A percentile compares a stretch with the other conserved stretches of the same genome.
phyloP scores from a whole-genome alignment of 2,329 filamentous ascomycete genomes.

The Verticillium zaregamsianum region DNA sequence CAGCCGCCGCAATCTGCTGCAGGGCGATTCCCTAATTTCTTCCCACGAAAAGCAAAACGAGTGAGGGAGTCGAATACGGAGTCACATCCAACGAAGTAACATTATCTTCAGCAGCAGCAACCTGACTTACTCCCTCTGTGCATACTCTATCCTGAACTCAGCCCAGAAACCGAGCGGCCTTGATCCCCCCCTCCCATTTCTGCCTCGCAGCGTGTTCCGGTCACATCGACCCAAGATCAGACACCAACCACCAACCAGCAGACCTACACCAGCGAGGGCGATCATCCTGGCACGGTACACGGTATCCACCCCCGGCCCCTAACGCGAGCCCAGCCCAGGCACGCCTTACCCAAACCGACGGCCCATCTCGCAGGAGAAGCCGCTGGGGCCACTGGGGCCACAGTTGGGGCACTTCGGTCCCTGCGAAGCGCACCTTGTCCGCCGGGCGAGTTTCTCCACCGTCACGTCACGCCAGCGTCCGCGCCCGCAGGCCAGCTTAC shows the following conservation, averaged over 20 bases:
- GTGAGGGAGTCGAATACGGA: neutral
- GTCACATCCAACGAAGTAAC: neutral
- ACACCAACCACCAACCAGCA: neutral
- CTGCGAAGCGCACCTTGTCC: neutral
- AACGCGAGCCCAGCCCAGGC: neutral
- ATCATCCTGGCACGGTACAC: neutral
- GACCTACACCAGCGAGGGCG: neutral
- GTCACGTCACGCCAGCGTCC: neutral
- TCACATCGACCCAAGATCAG: neutral
- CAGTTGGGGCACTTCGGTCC: neutral
- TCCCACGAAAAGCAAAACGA: neutral
- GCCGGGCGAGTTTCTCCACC: neutral
- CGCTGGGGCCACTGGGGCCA: neutral
- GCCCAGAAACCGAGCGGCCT: no score
- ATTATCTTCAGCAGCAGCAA: neutral
- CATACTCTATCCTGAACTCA: neutral
- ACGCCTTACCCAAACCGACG: neutral
- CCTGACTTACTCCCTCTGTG: neutral
- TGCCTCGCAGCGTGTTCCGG: no score
- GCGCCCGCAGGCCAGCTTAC: neutral
- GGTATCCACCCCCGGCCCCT: neutral
- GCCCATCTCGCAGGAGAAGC: neutral
- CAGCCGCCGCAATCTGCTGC: neutral
- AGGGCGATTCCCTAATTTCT: neutral
- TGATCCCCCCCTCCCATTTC: no score